Percentiles rank a stretch among this genome's conserved stretches.
phyloP scores from a whole-genome alignment of 768 basidiomycete species.

The Lactarius akahatsu region DNA sequence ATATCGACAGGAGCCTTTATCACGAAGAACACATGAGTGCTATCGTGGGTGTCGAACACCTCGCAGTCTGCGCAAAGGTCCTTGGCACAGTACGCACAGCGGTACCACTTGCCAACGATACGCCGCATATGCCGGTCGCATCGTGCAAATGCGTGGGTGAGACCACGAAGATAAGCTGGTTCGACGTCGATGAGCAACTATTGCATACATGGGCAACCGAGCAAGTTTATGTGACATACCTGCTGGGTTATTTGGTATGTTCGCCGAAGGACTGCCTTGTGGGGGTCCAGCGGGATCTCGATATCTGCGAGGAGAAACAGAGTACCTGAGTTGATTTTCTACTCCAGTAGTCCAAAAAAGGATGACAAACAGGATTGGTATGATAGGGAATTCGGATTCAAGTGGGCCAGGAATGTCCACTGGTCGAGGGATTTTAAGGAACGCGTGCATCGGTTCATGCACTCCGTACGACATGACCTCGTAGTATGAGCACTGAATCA shows the following conservation, averaged over 20 bases:
- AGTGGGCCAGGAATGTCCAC: slow-evolving; percentile 55
- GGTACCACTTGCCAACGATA: slow-evolving; percentile 88
- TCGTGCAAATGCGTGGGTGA: slow-evolving; percentile 65
- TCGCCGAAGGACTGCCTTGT: slow-evolving; percentile 32
- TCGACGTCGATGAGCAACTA: background rate
- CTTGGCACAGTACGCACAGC: slow-evolving; percentile 82
- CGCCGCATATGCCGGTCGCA: slow-evolving; percentile 85
- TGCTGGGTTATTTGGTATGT: too few relatives aligned
- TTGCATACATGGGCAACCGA: background rate
- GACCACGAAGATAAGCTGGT: slow-evolving; percentile 60
- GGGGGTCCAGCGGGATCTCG: slow-evolving; percentile 58
- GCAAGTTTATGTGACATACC: too few relatives aligned
- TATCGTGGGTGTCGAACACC: slow-evolving; percentile 75
- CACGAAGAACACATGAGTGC: slow-evolving; percentile 80
- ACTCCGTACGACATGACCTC: slow-evolving; percentile 73
- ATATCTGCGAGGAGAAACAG: slow-evolving; percentile 47
- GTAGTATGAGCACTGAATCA: slow-evolving; percentile 69
- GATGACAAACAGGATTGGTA: slow-evolving; percentile 63
- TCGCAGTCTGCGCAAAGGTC: slow-evolving; percentile 90
- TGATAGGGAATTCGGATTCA: slow-evolving; percentile 51
- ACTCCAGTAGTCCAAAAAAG: background rate
- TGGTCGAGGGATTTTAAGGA: slow-evolving; percentile 83
- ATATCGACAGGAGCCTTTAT: slow-evolving; percentile 86
- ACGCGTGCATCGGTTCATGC: slow-evolving; percentile 83
- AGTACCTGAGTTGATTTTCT: background rate